Evolutionary conservation across 2,329 filamentous ascomycete genomes (phyloP), one percentile per base, ranked within the genome.

Genomic region (Aspergillus arachidicola): DNA sequence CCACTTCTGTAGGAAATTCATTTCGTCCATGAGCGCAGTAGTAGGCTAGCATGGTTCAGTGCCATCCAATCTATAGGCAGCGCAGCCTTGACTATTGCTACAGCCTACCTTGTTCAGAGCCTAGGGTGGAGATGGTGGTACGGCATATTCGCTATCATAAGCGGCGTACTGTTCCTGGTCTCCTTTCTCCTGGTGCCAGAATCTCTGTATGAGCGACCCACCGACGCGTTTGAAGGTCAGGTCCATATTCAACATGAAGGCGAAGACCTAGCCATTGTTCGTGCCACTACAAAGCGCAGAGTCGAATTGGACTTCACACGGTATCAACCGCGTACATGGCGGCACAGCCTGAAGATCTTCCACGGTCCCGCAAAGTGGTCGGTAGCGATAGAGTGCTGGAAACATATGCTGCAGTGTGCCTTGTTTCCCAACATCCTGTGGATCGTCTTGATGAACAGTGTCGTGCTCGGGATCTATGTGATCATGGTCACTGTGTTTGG

Each of bases 91-190:
- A 41, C 38, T 0, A 41, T 41, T 41, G 38, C 38, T 10, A 41
- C 38, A 3, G 60, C 64, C 16, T 65, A 65, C 30, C 59, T 65
- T 23, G 64, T 65, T 21, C 50, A 50, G 10, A 43, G 53, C 12
- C 62, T 62, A 6, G 61, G 64, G 5, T 65, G 64, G 64, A 50
- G 64, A 1, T 65, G 64, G 64, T 65, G 64, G 64, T 65, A 65
- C 46, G 64, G 64, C 2, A 59, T 64, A 26, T 65, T 65, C 30
- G 46, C 61, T 21, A 64, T 63, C 4, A 41, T 62, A 26, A 65
- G 62, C 14, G 61, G 58, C 0, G 46, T 58, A 61, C 34, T 59
- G 54, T 12, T 48, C 61, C 16, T 14, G 41, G 38, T 41, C 7
- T 41, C 38, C 38, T 41, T 41, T 41, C 3, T 7, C 7, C 7